Percentiles rank a stretch among this genome's conserved stretches.
Evolutionary conservation across 2,329 filamentous ascomycete species (phyloP).

Genomic region (Macrophomina tecta): DNA sequence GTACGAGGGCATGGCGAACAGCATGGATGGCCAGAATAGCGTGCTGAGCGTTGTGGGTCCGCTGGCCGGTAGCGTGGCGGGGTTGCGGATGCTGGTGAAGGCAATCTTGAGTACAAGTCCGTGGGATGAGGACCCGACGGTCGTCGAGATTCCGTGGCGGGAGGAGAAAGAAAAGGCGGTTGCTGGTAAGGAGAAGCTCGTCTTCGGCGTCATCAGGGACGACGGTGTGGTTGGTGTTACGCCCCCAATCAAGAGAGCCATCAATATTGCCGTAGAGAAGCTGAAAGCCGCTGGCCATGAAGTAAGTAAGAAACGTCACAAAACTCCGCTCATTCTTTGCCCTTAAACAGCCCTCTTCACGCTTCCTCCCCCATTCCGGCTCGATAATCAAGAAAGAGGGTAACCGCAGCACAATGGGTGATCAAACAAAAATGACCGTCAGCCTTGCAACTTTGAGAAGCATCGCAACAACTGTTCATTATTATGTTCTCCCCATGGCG

Average conservation of each 20-base stretch:
- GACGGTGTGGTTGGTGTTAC: conserved; percentile 18
- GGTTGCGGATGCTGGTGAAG: conserved; percentile 62
- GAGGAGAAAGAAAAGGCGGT: conserved; percentile 52
- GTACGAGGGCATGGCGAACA: conserved; percentile 59
- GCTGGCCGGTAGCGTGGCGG: conserved; percentile 61
- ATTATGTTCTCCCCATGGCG: too few species aligned
- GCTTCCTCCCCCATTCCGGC: too few species aligned
- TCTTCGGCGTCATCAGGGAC: conserved; percentile 35
- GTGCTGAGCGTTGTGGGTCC: conserved; percentile 69
- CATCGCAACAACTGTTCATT: too few species aligned
- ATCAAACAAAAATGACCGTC: too few species aligned
- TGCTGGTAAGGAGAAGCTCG: conserved; percentile 53
- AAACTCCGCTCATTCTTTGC: too few species aligned
- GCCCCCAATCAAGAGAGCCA: conserved; percentile 35
- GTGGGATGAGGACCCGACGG: conserved; percentile 70
- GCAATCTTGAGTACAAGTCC: conserved; percentile 64
- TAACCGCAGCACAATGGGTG: too few species aligned
- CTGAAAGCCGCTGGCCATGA: conserved; percentile 39
- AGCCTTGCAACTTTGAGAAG: too few species aligned
- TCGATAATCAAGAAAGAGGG: too few species aligned
- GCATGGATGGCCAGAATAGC: conserved; percentile 68
- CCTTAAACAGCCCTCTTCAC: too few species aligned
- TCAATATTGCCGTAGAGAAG: conserved; percentile 37
- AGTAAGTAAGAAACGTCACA: not conserved
- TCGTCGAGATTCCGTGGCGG: conserved; percentile 69